Percentiles rank a stretch among this genome's conserved stretches.
Conservation (phyloP, 2,329 filamentous ascomycete genomes). For the Colletotrichum scovillei region DNA sequence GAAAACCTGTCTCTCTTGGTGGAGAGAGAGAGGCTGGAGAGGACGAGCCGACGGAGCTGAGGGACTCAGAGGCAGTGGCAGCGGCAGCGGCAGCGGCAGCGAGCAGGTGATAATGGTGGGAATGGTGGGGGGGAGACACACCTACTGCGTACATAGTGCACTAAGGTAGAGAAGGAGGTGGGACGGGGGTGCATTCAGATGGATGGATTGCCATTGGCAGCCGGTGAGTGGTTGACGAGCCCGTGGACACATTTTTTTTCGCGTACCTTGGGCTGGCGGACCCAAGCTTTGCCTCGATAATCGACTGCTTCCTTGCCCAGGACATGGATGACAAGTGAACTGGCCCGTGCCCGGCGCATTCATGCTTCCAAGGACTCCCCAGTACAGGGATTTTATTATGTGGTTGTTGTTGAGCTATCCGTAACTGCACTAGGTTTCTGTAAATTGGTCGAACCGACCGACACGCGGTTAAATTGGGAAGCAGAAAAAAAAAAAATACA, state of each 20-base stretch:
- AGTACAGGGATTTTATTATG: background rate
- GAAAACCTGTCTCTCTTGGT: constrained; percentile 33
- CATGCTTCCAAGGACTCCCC: background rate
- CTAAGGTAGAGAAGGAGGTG: constrained; percentile 9
- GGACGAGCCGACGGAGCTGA: background rate
- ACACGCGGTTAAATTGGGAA: constrained; percentile 4
- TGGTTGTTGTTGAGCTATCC: background rate
- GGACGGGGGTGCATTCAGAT: background rate
- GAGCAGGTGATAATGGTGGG: constrained; percentile 2
- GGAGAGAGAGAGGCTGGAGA: constrained; percentile 32
- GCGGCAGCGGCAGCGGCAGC: background rate
- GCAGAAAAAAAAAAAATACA: background rate
- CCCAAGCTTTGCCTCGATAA: constrained; percentile 7
- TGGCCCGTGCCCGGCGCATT: constrained; percentile 10
- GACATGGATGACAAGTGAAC: background rate
- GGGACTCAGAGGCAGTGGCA: constrained; percentile 12
- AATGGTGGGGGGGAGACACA: constrained; percentile 31
- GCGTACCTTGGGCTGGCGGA: background rate
- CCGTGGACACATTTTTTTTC: constrained; percentile 17
- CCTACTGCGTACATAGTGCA: background rate
- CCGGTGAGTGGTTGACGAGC: constrained; percentile 17
- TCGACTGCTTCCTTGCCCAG: background rate
- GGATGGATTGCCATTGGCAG: constrained; percentile 22
- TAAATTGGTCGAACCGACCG: constrained; percentile 1
- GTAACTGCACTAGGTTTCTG: too few relatives aligned